These are phyloP conservation scores for Sporothrix brasiliensis DNA, from an alignment of 2,329 filamentous ascomycete species.

Conservation along the genomic window DNA sequence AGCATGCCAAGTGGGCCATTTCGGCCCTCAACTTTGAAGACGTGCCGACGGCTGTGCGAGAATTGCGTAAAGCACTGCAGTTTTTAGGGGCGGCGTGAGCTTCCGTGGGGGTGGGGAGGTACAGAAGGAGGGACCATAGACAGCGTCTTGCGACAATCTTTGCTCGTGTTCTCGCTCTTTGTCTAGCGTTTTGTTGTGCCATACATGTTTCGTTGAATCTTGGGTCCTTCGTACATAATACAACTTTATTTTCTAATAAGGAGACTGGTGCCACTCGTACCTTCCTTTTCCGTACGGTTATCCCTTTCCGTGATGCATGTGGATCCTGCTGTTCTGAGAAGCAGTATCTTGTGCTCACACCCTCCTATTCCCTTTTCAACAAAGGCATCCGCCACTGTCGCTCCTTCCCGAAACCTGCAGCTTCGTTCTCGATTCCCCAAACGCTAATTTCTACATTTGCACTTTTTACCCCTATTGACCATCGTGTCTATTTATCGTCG, in stretches of 20 bases:
- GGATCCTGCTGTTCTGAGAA: background rate
- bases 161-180: background rate
- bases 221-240: background rate
- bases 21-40: slow-evolving; percentile 97
- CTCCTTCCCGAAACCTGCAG: background rate
- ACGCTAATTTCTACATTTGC: background rate
- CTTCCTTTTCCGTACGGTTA: background rate
- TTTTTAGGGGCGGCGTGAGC: slow-evolving; percentile 56
- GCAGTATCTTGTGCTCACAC: too few species aligned
- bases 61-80: slow-evolving; percentile 74
- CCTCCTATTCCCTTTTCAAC: background rate
- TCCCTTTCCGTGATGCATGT: background rate
- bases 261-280: too few species aligned
- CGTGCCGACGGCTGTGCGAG: slow-evolving; percentile 82
- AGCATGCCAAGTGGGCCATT: slow-evolving; percentile 96
- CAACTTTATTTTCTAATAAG: background rate
- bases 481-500: background rate
- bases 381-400: background rate
- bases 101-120: background rate
- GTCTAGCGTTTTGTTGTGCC: slow-evolving; percentile 2
- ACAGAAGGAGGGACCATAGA: background rate
- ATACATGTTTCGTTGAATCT: background rate
- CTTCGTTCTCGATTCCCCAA: background rate
- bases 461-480: background rate
- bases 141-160: slow-evolving; percentile 1